Base-by-base conservation (phyloP, 2,329 filamentous ascomycete species). In the Paramyrothecium sp. region DNA sequence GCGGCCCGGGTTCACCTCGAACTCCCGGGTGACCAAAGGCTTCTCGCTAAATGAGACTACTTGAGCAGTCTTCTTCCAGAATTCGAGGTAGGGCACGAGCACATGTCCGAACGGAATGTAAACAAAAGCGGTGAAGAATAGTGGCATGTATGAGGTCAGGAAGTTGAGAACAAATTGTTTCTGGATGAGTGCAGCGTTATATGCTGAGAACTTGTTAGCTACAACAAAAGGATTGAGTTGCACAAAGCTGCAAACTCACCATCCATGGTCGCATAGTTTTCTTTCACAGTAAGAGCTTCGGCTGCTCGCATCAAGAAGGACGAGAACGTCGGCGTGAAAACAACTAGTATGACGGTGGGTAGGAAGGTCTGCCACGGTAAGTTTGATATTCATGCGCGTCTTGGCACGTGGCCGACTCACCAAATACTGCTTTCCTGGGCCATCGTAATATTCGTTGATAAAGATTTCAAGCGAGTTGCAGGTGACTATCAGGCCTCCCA, bases 141-240 rank as follows among this genome's bases (percentile, higher is more conserved):
- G 88, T 1, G 92, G 90, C 54, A 96, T 86, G 71, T 97, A 98
- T 0, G 93, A 96, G 7, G 92, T 96, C 74, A 98, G 94, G 75
- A 97, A 97, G 78, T 97, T 96, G 68, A 98, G 85, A 16, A 98
- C 87, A 68, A 99, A 98, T 34, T 96, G 89, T 78, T 99, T 99
- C 58, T 91, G 88, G 0, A 95, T 91, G 69, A 97, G 84, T 2
- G 93, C 90, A 20, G 90, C 86, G 59, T 96, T 87, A 67, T 97
- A 90, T 16, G 88, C 88, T 87, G 61, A 11, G 51, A 12, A 2
- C 5, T 26, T 21, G 54, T 68, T 33, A 67, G 63, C 23, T 10
- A 30, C 26, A 10, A 30, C 26, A 30, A 10, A 30, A 30, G 4
- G 10, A 10, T 30, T 10, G 26, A 30, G 10, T 10, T 10, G 26